Conservation (phyloP, 2,329 filamentous ascomycete genomes). For the Colletotrichum plurivorum region DNA sequence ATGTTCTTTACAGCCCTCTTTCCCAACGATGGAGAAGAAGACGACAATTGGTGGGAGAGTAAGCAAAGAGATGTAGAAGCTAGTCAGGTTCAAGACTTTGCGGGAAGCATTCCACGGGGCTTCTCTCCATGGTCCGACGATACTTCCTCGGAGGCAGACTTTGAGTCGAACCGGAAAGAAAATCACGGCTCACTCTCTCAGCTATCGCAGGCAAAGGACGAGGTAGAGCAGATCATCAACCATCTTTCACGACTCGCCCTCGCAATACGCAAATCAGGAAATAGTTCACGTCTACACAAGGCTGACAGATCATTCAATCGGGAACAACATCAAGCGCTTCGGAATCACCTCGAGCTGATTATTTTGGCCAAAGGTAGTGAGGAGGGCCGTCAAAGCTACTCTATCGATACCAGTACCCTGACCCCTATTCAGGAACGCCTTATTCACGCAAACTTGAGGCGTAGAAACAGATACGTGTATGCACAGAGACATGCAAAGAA, state of each 20-base stretch:
- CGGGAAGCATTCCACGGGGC: not conserved
- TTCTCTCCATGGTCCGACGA: conserved; percentile 1
- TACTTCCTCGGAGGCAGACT: not conserved
- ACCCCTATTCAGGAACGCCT: not conserved
- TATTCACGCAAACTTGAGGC: not conserved
- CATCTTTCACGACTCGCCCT: not conserved
- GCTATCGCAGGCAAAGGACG: not conserved
- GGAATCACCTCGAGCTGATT: not conserved
- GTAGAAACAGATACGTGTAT: not conserved
- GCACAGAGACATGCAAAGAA: not conserved
- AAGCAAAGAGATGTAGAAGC: not conserved
- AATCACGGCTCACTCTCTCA: not conserved
- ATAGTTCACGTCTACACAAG: not conserved
- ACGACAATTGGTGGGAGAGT: not conserved
- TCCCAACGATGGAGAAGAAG: too few species aligned
- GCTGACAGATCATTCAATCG: not conserved
- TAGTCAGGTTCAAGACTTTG: not conserved
- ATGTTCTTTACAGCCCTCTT: too few species aligned
- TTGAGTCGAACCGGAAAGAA: not conserved
- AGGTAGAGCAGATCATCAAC: not conserved
- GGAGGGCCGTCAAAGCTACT: not conserved
- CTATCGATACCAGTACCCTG: not conserved
- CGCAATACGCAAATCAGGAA: not conserved
- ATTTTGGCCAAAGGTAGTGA: not conserved
- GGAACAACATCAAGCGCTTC: not conserved